Base-by-base conservation (phyloP, 306 rosid species). In the Acacia crassicarpa region DNA sequence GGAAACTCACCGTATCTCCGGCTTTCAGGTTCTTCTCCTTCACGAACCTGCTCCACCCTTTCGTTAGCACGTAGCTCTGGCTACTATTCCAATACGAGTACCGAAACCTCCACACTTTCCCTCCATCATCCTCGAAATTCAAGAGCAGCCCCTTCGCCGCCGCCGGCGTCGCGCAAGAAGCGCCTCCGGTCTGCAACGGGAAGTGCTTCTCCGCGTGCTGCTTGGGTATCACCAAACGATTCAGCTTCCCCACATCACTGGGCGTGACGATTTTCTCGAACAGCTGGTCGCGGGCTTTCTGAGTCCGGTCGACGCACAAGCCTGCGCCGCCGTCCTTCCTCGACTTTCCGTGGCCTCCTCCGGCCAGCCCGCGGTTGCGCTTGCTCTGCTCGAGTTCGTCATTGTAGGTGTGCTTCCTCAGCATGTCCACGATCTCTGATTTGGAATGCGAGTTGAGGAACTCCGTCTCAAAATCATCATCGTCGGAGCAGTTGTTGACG, bases 1-100 rank as follows among this genome's bases (percentile, higher is more conserved):
- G 88, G 41, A 95, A 95, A 43, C 90, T 80, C 19, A 95, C 98
- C 84, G 93, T 83, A 86, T 95, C 98, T 6, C 99, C 99, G 83
- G 99, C 96, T 83, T 86, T 92, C 5, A 95, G 84, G 38, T 86
- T 89, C 90, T 95, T 95, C 78, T 95, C 99, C 71, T 95, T 95
- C 53, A 95, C 99, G 86, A 95, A 95, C 83, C 99, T 89, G 92
- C 96, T 93, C 99, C 99, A 95, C 1, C 99, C 99, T 78, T 95
- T 95, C 0, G 99, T 95, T 4, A 95, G 63, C 61, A 95, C 99
- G 46, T 95, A 95, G 77, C 99, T 95, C 81, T 95, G 99, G 82
- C 99, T 95, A 43, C 99, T 95, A 9, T 95, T 95, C 99, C 99
- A 95, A 65, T 95, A 95, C 2, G 99, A 95, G 87, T 95, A 95